Base-by-base conservation (phyloP, 805 yeast genomes). In the Limtongozyma cylindracea region DNA sequence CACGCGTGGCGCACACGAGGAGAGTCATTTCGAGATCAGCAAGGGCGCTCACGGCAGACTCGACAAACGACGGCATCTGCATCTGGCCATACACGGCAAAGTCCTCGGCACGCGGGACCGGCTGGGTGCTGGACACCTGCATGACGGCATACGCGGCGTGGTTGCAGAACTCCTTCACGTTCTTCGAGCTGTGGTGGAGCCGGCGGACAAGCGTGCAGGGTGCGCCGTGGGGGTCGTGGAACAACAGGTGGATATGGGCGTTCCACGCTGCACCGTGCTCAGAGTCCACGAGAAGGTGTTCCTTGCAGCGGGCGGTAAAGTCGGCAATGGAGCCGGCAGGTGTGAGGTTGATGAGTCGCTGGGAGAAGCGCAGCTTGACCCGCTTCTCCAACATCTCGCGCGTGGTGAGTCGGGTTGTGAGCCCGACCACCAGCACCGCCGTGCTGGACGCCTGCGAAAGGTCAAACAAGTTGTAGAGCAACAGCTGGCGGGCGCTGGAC, bases 301-400 rank as follows among this genome's bases (percentile, higher is more conserved):
- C 39, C 11, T 39, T 35, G 9, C 64, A 61, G 11, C 62, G 47
- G 2, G 39, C 34, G 41, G 60, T 46, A 31, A 70, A 74, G 9
- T 49, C 56, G 1, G 55, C 61, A 3, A 63, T 32, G 3, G 47
- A 39, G 2, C 32, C 30, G 1, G 68, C 51, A 22, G 64, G 65
- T 13, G 60, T 59, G 17, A 78, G 49, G 10, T 56, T 55, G 12
- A 80, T 54, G 3, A 72, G 43, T 22, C 91, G 48, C 37, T 84
- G 94, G 10, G 88, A 68, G 39, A 82, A 88, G 30, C 99, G 49
- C 25, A 91, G 70, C 31, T 78, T 59, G 1, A 88, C 96, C 34
- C 99, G 56, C 37, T 84, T 88, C 37, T 88, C 99, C 20, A 88
- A 48, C 15, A 13, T 13, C 6, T 13, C 6, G 6, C 6, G 6